These are phyloP conservation scores for Cladorrhinum samala DNA, from an alignment of 495 filamentous ascomycete species.

Conservation along the genomic window DNA sequence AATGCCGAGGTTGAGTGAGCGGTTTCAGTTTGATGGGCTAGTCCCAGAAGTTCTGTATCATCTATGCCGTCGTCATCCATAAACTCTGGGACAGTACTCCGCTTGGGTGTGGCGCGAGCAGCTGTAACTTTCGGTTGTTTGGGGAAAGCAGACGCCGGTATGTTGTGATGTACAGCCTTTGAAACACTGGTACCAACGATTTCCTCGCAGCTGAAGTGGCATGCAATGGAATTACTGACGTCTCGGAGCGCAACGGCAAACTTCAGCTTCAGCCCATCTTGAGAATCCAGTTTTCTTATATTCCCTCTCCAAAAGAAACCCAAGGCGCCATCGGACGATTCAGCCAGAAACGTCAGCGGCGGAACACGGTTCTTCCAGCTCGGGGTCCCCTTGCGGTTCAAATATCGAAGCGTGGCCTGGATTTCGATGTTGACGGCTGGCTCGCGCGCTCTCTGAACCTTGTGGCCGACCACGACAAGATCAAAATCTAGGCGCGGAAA, in stretches of 20 bases:
- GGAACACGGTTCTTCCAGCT: conserved; percentile 58
- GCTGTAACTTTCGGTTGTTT: background rate
- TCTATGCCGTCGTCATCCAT: conserved; percentile 18
- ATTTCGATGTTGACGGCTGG: conserved; percentile 50
- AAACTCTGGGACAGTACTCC: conserved; percentile 3
- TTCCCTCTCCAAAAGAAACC: conserved; percentile 74
- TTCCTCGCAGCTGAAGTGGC: conserved; percentile 80
- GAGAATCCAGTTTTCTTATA: conserved; percentile 57
- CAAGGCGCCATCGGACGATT: conserved; percentile 67
- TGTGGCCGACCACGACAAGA: conserved; percentile 25
- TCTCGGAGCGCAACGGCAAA: conserved; percentile 55
- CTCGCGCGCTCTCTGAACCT: conserved; percentile 12
- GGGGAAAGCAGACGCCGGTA: conserved; percentile 54
- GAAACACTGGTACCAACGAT: conserved; percentile 74
- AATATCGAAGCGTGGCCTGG: conserved; percentile 63
- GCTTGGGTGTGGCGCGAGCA: background rate
- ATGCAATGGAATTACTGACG: conserved; percentile 54
- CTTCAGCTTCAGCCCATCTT: conserved; percentile 48
- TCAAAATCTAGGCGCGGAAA: conserved; percentile 70
- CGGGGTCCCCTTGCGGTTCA: conserved; percentile 58
- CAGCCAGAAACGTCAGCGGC: conserved; percentile 67
- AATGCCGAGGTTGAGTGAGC: conserved; percentile 8
- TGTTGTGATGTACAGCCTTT: conserved; percentile 54
- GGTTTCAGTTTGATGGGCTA: conserved; percentile 17
- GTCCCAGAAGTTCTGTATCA: conserved; percentile 18